A percentile compares a stretch with the other conserved stretches of the same genome.
Conservation (phyloP, 2,329 filamentous ascomycete genomes). For the Hymenoscyphus repandus region DNA sequence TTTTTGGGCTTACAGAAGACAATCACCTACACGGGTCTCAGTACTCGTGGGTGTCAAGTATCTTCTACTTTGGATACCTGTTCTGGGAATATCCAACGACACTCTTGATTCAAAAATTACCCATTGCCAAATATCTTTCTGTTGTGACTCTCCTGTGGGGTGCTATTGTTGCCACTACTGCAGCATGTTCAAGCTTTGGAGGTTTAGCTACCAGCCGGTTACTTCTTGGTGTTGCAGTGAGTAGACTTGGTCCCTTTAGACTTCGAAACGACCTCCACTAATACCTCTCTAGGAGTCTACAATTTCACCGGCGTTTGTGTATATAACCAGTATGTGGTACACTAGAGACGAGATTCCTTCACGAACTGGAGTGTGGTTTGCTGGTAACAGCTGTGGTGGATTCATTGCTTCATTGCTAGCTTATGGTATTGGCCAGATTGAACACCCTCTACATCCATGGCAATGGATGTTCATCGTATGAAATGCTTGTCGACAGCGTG, state of each 20-base stretch:
- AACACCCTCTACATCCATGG: conserved; percentile 44
- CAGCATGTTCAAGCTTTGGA: conserved; percentile 45
- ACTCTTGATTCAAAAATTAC: conserved; percentile 47
- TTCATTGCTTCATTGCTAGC: conserved; percentile 47
- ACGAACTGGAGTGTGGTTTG: conserved; percentile 56
- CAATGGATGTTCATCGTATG: conserved; percentile 48
- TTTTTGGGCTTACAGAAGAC: conserved; percentile 43
- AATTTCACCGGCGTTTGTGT: conserved; percentile 48
- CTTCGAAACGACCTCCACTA: background rate
- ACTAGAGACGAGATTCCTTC: conserved; percentile 51
- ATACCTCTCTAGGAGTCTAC: conserved; percentile 37
- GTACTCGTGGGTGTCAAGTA: conserved; percentile 43
- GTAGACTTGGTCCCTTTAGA: background rate
- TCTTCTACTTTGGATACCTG: conserved; percentile 45
- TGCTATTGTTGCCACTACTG: conserved; percentile 41
- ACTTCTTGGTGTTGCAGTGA: conserved; percentile 44
- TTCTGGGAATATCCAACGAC: conserved; percentile 33
- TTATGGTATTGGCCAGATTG: conserved; percentile 51
- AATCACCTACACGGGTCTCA: conserved; percentile 41
- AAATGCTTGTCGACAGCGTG: background rate
- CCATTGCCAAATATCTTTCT: conserved; percentile 48
- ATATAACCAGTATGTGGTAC: conserved; percentile 42
- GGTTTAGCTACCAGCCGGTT: conserved; percentile 44
- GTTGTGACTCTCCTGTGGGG: conserved; percentile 32
- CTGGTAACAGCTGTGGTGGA: conserved; percentile 46